Conservation (phyloP, 2,329 filamentous ascomycete genomes). For the Coniochaeta ligniaria region DNA sequence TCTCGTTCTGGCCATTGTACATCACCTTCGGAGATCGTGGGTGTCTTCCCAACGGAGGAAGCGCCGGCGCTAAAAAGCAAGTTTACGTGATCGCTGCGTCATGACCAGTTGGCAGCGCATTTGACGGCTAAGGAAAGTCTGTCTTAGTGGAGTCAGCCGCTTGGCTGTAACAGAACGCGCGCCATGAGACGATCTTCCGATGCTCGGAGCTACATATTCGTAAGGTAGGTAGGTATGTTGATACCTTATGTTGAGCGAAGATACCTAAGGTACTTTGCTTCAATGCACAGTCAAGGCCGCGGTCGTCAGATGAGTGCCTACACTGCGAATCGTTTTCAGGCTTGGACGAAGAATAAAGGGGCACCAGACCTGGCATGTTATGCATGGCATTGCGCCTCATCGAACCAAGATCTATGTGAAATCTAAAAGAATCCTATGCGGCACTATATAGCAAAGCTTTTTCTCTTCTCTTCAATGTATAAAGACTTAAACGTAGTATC, state of each 20-base stretch:
- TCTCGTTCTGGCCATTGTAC: no score
- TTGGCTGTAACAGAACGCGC: no score
- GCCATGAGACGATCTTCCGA: no score
- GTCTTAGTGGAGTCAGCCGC: neutral
- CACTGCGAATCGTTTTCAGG: no score
- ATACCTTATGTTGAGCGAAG: no score
- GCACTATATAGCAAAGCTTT: neutral
- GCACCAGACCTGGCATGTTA: no score
- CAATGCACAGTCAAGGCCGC: no score
- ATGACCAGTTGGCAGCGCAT: neutral
- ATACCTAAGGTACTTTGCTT: neutral
- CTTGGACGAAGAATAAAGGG: no score
- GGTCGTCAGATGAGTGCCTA: no score
- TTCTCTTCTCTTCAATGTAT: neutral
- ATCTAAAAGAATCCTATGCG: neutral
- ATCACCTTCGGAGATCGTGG: neutral
- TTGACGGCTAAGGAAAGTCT: neutral
- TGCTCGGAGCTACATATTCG: neutral
- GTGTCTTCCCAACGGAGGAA: neutral
- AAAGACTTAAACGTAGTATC: neutral
- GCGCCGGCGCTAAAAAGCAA: no score
- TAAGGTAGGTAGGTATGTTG: no score
- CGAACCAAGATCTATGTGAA: neutral
- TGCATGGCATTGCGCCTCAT: neutral
- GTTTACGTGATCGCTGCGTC: neutral